Base-by-base conservation (phyloP, 179 eudicot species). In the Pouteria campechiana region DNA sequence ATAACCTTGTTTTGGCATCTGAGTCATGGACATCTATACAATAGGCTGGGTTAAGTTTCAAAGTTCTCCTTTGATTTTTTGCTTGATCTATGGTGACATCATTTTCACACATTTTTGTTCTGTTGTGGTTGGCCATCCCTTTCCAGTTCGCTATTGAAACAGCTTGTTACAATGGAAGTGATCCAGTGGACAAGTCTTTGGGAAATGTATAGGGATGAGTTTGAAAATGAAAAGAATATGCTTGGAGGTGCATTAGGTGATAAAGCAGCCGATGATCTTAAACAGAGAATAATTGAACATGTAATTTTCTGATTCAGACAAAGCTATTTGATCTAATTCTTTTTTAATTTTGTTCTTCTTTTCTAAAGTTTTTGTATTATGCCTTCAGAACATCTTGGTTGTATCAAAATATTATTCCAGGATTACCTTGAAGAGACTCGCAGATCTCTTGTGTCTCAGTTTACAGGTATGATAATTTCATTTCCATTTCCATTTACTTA, bases 161-260 rank as follows among this genome's bases (percentile, higher is more conserved):
- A 90, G 57, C 46, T 90, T 15, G 75, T 85, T 34, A 90, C 98
- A 15, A 85, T 85, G 98, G 98, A 90, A 72, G 87, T 85, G n/a
- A 69, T 86, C 39, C 81, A 63, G 57, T 90, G 98, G 98, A 86
- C 80, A 7, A 65, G 73, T 43, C 72, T 90, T 43, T 90, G 98
- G 98, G 70, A 49, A 34, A 77, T 76, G 25, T 86, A 76, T 52
- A 78, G 82, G 61, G 75, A 67, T 25, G 98, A 90, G 52, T 90
- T 90, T 58, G 94, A 74, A 14, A 79, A 68, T 46, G 95, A 90
- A 59, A 86, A 75, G 57, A 68, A 64, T 65, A 69, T 86, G 75
- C 71, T 74, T 46, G 94, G 95, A 59, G 98, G 95, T 45, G 44
- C 90, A 41, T 69, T 85, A 29, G 84, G 83, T 45, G 87, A 85